phyloP scores from a whole-genome alignment of 169 alveolate genomes.

The Blepharisma undulans region DNA sequence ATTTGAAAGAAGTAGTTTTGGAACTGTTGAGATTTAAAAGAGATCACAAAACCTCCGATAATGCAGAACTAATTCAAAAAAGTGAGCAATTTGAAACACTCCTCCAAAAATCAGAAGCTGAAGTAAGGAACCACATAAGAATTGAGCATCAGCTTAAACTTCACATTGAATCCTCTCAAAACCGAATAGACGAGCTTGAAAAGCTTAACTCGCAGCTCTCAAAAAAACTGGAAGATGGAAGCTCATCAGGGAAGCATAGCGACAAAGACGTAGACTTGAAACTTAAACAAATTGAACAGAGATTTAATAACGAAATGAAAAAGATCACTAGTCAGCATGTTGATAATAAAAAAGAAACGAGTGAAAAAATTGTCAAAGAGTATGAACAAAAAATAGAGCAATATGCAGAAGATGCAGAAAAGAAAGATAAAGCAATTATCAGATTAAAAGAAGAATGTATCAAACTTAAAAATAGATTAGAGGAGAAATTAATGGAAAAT shows the following conservation, averaged over 20 bases:
- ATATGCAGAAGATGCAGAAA: background rate
- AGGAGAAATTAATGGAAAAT: background rate
- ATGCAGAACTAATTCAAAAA: background rate
- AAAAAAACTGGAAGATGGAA: background rate
- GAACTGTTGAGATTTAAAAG: conserved; percentile 35
- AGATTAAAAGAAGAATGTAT: background rate
- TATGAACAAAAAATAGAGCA: background rate
- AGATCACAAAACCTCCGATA: background rate
- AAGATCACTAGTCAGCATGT: background rate
- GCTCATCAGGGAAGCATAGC: background rate
- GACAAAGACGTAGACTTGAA: background rate
- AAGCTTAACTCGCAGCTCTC: background rate
- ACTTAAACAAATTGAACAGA: background rate
- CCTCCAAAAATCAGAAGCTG: conserved; percentile 41
- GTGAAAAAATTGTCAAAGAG: background rate
- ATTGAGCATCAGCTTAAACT: conserved; percentile 57
- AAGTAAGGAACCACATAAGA: conserved; percentile 53
- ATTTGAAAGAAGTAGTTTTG: conserved; percentile 15
- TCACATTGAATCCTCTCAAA: conserved; percentile 42
- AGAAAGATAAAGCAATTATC: background rate
- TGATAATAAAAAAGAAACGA: background rate
- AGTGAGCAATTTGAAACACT: conserved; percentile 31
- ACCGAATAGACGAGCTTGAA: conserved; percentile 45
- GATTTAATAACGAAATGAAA: background rate
- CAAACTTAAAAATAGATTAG: background rate